Conservation (phyloP, 345 rosid species). For the Heritiera fomes region DNA sequence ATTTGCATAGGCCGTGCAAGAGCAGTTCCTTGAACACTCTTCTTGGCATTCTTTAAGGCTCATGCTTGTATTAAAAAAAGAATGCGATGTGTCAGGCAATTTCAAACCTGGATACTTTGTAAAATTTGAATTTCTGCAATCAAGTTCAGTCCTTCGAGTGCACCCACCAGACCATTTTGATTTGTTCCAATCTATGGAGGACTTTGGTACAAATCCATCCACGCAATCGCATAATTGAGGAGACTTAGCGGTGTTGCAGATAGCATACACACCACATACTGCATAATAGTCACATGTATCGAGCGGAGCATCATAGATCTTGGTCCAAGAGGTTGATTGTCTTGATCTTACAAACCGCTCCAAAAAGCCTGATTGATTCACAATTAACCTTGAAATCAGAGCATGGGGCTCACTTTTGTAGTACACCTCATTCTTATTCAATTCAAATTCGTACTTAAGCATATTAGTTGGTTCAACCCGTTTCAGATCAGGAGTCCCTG, state of each 20-base stretch:
- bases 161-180: constrained; percentile 20
- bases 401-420: neutral
- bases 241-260: neutral
- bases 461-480: neutral
- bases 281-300: neutral
- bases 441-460: neutral
- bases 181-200: neutral
- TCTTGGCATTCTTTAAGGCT: no score
- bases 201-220: constrained; percentile 18
- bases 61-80: constrained; percentile 21
- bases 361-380: no score
- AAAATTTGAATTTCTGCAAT: constrained; percentile 30
- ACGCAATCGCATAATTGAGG: constrained; percentile 17
- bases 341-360: no score
- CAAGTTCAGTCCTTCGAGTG: constrained; percentile 27
- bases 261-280: constrained; percentile 22
- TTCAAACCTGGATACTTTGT: constrained; percentile 32
- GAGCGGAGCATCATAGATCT: no score
- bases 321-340: no score
- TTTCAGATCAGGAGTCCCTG: constrained; percentile 26
- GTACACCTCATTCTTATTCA: constrained; percentile 17
- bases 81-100: constrained; percentile 37
- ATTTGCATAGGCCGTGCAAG: constrained; percentile 36
- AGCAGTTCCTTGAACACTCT: constrained; percentile 14
- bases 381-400: constrained; percentile 11